phyloP scores from a whole-genome alignment of 2,329 filamentous ascomycete genomes.

The Venturia carpophila region DNA sequence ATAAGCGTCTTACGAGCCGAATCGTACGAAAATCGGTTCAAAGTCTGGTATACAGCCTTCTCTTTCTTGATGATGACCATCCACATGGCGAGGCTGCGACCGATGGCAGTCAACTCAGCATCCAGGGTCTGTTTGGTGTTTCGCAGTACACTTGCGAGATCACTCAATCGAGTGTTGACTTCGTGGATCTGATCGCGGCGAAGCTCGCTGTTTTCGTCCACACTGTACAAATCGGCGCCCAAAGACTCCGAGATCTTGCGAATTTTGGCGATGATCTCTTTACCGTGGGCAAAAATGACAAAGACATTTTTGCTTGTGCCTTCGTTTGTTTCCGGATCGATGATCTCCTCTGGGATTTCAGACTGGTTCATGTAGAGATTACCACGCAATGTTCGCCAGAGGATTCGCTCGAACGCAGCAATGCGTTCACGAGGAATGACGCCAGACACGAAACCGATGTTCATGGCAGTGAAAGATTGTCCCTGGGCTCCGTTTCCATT shows the following conservation, averaged over 20 bases:
- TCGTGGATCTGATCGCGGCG: constrained; percentile 94
- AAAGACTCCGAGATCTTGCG: constrained; percentile 98
- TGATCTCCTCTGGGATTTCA: constrained; percentile 87
- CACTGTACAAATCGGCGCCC: constrained; percentile 89
- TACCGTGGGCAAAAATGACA: constrained; percentile 97
- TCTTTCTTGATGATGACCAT: constrained; percentile 98
- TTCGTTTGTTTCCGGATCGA: constrained; percentile 90
- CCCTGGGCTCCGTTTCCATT: constrained; percentile 61
- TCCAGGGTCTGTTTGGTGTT: constrained; percentile 94
- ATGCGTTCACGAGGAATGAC: constrained; percentile 91
- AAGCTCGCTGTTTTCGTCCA: constrained; percentile 95
- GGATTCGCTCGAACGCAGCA: constrained; percentile 89
- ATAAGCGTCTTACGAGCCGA: constrained; percentile 92
- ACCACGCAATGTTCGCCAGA: constrained; percentile 93
- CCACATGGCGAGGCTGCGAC: constrained; percentile 87
- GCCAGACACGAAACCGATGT: constrained; percentile 96
- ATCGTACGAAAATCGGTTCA: constrained; percentile 96
- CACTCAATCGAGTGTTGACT: constrained; percentile 85
- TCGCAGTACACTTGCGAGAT: constrained; percentile 82
- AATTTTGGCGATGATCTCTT: constrained; percentile 97
- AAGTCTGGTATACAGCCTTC: constrained; percentile 91
- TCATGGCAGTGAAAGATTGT: constrained; percentile 91
- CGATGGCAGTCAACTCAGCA: constrained; percentile 88
- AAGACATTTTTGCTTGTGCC: constrained; percentile 95
- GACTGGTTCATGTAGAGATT: constrained; percentile 99